phyloP scores from a whole-genome alignment of 1,284 basidiomycete genomes.

The Ceratobasidium sp. region DNA sequence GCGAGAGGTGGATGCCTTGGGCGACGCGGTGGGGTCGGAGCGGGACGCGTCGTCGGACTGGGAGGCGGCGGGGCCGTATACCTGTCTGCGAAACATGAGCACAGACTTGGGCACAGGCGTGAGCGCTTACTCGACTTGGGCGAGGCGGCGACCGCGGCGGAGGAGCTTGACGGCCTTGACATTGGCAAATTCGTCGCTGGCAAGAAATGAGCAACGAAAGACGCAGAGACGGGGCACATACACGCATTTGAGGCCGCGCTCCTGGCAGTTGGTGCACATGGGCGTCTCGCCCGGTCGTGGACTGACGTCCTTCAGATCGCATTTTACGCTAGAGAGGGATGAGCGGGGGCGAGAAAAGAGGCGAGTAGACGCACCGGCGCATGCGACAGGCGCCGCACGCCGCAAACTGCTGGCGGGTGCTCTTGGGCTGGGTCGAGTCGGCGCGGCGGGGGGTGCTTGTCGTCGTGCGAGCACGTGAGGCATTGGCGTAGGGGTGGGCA shows the following conservation, averaged over 20 bases:
- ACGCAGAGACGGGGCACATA: slow-evolving; percentile 60
- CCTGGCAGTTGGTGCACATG: slow-evolving; percentile 87
- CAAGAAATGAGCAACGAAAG: slow-evolving; percentile 25
- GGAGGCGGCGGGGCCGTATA: slow-evolving; percentile 52
- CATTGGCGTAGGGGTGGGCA: slow-evolving; percentile 22
- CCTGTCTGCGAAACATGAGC: slow-evolving; percentile 9
- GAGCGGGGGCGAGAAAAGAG: slow-evolving; percentile 50
- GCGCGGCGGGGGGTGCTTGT: slow-evolving; percentile 24
- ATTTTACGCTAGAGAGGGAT: slow-evolving; percentile 70
- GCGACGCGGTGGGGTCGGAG: slow-evolving; percentile 11
- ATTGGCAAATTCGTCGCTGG: slow-evolving; percentile 87
- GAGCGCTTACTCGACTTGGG: slow-evolving; percentile 73
- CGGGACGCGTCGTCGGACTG: slow-evolving; percentile 45
- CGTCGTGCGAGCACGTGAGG: slow-evolving; percentile 2
- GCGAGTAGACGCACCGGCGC: slow-evolving; percentile 67
- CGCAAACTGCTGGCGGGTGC: slow-evolving; percentile 82
- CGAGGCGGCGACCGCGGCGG: slow-evolving; percentile 82
- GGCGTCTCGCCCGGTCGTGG: slow-evolving; percentile 58
- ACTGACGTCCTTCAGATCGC: slow-evolving; percentile 79
- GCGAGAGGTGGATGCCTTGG: slow-evolving; percentile 39
- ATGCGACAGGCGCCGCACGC: slow-evolving; percentile 92
- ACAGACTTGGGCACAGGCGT: slow-evolving; percentile 50
- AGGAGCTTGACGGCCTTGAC: slow-evolving; percentile 88
- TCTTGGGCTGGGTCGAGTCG: slow-evolving; percentile 67
- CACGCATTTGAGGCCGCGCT: slow-evolving; percentile 87